Base-by-base conservation (phyloP, 1,139 yeast genomes). In the Hyphopichia wangnamkhiaoensis region DNA sequence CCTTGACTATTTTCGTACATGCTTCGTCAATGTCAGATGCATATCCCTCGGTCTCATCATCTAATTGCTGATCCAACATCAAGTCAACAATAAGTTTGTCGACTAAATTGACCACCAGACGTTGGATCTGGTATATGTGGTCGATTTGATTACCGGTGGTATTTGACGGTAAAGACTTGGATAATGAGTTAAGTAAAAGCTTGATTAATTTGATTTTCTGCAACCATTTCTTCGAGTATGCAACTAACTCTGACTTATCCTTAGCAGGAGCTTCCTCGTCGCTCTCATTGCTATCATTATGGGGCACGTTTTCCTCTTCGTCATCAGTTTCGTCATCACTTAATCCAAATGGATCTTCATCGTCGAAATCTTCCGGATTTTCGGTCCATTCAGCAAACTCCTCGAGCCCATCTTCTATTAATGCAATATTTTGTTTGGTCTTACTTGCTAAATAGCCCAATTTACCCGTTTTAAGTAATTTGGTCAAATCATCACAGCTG, bases 331-430 rank as follows among this genome's bases (percentile, higher is more conserved):
- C 56, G 6, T 52, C 37, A n/a, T 41, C 45, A 14, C 37, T 34
- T 20, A 65, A 56, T 3, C 63, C 68, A 52, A 70, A 70, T 3
- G 72, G 71, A 21, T 65, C 71, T 15, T 64, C 66, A 37, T 64
- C 68, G 34, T 68, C 71, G 34, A 57, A 47, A 4, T 65, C 65
- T 27, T 64, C 65, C 0, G 91, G 91, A 46, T 82, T 71, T 42
- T 79, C 76, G 0, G 80, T 55, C 88, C 90, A 84, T 44, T 80
- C 86, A 13, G 65, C 76, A 43, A 82, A 74, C 48, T 84, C 91
- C 9, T 74, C 80, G 25, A 78, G 63, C 0, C 85, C 86, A 59
- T 84, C 93, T 19, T 74, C 79, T 8, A 83, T 64, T 38, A 84
- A 54, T 4, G 58, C 51, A 18, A 77, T 65, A 28, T 78, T 74